Evolutionary conservation across 1,284 basidiomycete genomes (phyloP).

Genomic region (Quambalaria eucalypti): DNA sequence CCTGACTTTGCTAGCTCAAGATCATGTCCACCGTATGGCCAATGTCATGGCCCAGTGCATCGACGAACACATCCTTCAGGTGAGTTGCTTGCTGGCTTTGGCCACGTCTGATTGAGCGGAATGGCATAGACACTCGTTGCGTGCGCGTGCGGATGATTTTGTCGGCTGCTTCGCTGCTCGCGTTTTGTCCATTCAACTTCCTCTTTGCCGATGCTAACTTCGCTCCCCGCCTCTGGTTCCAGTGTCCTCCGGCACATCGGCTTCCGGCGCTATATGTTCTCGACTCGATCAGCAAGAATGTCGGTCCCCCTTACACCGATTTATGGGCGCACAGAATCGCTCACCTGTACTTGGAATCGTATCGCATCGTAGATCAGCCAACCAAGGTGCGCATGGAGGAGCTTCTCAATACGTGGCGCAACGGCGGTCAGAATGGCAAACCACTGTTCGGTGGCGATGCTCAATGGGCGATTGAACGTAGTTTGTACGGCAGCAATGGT

Average conservation of each 20-base stretch:
- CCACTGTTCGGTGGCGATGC: slow-evolving; percentile 37
- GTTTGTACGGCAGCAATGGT: slow-evolving; percentile 34
- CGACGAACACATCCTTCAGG: slow-evolving; percentile 69
- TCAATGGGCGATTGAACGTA: slow-evolving; percentile 37
- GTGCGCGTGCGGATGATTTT: not conserved
- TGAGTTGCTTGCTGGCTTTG: no score
- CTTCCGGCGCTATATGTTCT: slow-evolving; percentile 88
- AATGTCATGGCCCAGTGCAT: slow-evolving; percentile 77
- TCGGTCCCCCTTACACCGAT: slow-evolving; percentile 39
- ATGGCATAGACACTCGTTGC: not conserved
- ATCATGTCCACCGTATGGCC: slow-evolving; percentile 65
- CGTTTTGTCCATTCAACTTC: not conserved
- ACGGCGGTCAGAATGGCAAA: slow-evolving; percentile 20
- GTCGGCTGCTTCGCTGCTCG: not conserved
- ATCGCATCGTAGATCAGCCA: slow-evolving; percentile 40
- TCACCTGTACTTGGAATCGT: slow-evolving; percentile 41
- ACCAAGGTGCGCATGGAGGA: slow-evolving; percentile 43
- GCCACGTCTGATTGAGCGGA: not conserved
- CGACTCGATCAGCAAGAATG: slow-evolving; percentile 65
- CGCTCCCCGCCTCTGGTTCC: slow-evolving; percentile 1
- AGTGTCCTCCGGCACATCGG: slow-evolving; percentile 64
- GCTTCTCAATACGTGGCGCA: slow-evolving; percentile 41
- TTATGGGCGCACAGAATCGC: slow-evolving; percentile 36
- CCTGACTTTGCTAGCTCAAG: slow-evolving; percentile 86
- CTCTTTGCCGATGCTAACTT: slow-evolving; percentile 1